Evolutionary conservation across 768 basidiomycete genomes (phyloP).

Genomic region (Phanerochaete sordida): DNA sequence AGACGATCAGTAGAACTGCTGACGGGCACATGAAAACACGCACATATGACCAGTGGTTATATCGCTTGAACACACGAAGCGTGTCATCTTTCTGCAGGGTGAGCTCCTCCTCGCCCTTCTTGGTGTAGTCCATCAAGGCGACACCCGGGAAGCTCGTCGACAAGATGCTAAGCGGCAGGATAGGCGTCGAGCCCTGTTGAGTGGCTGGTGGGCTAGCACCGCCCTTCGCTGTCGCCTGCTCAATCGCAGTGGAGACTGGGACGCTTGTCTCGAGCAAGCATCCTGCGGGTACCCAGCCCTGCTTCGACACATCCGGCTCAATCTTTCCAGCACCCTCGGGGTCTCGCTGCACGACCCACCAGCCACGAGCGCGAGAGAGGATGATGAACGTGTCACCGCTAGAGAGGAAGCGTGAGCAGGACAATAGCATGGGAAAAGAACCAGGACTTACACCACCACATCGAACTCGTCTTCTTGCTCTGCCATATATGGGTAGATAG

Average conservation of each 20-base stretch:
- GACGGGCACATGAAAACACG: conserved; percentile 20
- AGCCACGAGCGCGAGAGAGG: conserved; percentile 89
- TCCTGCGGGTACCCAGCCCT: conserved; percentile 98
- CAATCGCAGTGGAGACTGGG: conserved; percentile 84
- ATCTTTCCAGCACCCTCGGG: conserved; percentile 79
- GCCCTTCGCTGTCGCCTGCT: conserved; percentile 72
- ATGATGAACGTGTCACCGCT: conserved; percentile 95
- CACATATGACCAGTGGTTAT: conserved; percentile 97
- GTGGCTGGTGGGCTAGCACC: conserved; percentile 33
- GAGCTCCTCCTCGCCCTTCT: conserved; percentile 91
- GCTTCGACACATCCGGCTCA: conserved; percentile 72
- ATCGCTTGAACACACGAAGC: conserved; percentile 92
- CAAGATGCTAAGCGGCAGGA: conserved; percentile 86
- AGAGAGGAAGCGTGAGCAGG: neutral
- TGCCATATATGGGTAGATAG: conserved; percentile 98
- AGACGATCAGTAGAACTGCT: neutral
- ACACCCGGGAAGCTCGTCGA: conserved; percentile 98
- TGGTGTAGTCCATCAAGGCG: conserved; percentile 94
- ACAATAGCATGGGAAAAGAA: neutral
- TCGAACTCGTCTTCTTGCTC: conserved; percentile 99
- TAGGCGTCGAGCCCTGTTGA: conserved; percentile 61
- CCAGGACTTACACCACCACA: conserved; percentile 78
- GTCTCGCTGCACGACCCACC: conserved; percentile 99
- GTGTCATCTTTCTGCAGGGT: conserved; percentile 85
- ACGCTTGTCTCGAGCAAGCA: conserved; percentile 92